Percentiles rank a stretch among this genome's conserved stretches.
Conservation (phyloP, 306 rosid species). For the Glycine soja region DNA sequence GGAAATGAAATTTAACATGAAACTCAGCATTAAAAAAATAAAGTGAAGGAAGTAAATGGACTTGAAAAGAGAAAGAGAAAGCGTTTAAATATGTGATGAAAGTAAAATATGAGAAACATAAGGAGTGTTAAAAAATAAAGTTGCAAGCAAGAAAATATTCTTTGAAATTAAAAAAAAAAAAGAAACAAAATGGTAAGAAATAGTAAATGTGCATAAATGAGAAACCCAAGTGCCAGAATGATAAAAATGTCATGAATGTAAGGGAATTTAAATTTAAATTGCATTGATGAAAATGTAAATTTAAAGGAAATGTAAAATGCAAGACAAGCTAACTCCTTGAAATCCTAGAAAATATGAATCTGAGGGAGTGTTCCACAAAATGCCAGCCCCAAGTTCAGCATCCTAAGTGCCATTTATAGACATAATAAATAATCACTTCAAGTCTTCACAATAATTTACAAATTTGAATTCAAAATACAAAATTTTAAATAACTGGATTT, state of each 20-base stretch:
- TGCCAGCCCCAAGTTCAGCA: neutral
- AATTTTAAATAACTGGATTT: neutral
- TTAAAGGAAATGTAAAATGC: neutral
- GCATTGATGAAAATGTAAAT: neutral
- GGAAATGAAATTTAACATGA: neutral
- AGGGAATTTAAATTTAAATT: neutral
- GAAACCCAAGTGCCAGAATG: neutral
- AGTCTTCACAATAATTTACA: neutral
- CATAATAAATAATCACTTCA: neutral
- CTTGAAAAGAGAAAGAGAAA: neutral
- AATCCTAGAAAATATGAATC: neutral
- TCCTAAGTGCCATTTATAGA: neutral
- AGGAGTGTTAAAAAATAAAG: neutral
- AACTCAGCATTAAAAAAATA: neutral
- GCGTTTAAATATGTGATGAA: neutral
- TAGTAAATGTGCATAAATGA: neutral
- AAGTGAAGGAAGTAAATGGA: neutral
- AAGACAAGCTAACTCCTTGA: neutral
- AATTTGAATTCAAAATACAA: neutral
- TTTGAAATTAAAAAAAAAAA: neutral
- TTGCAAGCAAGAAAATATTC: neutral
- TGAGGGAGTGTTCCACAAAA: neutral
- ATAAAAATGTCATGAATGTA: neutral
- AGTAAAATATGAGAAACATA: neutral
- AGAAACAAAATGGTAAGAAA: neutral